These are phyloP conservation scores for Termitomyces sp. DNA, from an alignment of 768 basidiomycete genomes.

Conservation along the genomic window DNA sequence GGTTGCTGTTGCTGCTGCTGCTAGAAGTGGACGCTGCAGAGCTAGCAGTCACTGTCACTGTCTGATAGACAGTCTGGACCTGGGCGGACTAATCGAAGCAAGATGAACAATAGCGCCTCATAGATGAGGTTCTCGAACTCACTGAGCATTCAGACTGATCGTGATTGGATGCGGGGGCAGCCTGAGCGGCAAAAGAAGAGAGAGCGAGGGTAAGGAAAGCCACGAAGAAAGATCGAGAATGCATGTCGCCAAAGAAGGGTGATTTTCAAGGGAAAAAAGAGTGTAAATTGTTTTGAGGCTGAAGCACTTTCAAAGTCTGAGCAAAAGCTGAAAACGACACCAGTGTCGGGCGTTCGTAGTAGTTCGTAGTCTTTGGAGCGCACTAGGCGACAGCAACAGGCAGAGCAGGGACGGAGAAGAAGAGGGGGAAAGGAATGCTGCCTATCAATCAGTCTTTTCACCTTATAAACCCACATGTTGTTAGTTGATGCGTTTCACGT, in stretches of 20 bases:
- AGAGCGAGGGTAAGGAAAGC: conserved; percentile 40
- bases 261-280: conserved; percentile 25
- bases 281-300: conserved; percentile 31
- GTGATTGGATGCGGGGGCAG: conserved; percentile 27
- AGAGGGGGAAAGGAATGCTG: conserved; percentile 9
- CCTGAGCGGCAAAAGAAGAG: conserved; percentile 30
- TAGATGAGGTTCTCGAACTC: conserved; percentile 8
- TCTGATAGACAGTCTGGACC: conserved; percentile 26
- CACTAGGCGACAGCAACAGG: conserved; percentile 42
- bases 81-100: conserved; percentile 12
- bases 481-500: too few relatives aligned
- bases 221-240: conserved; percentile 37
- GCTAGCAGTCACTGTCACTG: conserved; percentile 37
- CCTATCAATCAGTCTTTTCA: conserved; percentile 3
- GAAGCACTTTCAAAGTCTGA: conserved; percentile 24
- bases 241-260: conserved; percentile 34
- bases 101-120: conserved; percentile 6
- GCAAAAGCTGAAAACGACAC: conserved; percentile 46
- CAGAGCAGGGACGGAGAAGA: conserved; percentile 17
- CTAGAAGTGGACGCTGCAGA: conserved; percentile 20
- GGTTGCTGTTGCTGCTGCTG: background rate
- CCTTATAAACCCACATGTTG: conserved; percentile 8
- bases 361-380: conserved; percentile 39
- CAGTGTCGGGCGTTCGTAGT: conserved; percentile 51
- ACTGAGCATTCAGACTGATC: conserved; percentile 21